phyloP scores from a whole-genome alignment of 345 rosid genomes.

The Firmiana major region DNA sequence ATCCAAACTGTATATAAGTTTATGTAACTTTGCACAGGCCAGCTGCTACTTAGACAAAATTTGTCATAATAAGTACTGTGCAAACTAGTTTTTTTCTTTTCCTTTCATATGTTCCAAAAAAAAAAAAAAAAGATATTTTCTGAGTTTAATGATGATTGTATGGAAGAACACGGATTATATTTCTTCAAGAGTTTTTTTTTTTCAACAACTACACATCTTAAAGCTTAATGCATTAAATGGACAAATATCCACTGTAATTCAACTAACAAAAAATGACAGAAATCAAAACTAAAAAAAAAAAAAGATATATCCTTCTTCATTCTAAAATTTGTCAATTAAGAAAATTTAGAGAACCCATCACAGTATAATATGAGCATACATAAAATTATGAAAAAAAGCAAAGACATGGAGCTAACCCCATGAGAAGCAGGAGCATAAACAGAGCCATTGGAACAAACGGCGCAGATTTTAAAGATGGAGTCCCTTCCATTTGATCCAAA shows the following conservation, averaged over 20 bases:
- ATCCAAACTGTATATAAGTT: not conserved
- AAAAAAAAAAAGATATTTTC: not conserved
- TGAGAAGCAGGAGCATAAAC: slow-evolving; percentile 36
- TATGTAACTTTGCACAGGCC: not conserved
- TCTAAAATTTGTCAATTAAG: not conserved
- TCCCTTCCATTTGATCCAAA: slow-evolving; percentile 18
- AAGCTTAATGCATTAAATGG: not conserved
- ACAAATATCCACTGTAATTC: not conserved
- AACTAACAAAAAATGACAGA: not conserved
- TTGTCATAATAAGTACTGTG: not conserved
- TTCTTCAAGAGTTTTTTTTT: not conserved
- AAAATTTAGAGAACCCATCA: not conserved
- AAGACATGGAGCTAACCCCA: slow-evolving; percentile 35
- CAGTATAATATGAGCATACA: not conserved
- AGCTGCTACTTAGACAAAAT: not conserved
- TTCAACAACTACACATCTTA: not conserved
- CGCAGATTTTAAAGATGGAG: slow-evolving; percentile 16
- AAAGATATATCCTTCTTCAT: not conserved
- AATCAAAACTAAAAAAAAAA: not conserved
- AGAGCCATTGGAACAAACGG: slow-evolving; percentile 38
- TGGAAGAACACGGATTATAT: not conserved
- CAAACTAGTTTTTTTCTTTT: no score
- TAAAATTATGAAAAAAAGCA: not conserved
- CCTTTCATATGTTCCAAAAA: no score
- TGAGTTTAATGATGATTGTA: not conserved